These are phyloP conservation scores for Rubia yunnanensis DNA, from an alignment of 257 asterid species.

Conservation along the genomic window DNA sequence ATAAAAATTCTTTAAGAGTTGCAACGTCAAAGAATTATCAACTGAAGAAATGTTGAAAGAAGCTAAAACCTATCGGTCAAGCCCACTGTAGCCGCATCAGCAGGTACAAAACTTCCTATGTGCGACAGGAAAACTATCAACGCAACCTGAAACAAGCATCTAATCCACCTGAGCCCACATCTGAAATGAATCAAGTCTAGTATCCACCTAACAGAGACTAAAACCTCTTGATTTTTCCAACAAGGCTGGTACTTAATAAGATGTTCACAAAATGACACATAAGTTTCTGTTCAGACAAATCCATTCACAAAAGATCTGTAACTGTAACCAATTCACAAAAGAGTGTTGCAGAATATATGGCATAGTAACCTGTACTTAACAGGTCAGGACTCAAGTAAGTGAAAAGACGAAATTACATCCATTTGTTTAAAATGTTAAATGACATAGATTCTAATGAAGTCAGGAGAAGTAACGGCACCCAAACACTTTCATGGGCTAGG, in stretches of 20 bases:
- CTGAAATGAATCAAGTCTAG: background rate
- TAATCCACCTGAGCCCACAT: conserved; percentile 1
- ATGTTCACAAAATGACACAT: background rate
- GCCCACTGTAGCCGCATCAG: conserved; percentile 95
- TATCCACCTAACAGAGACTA: background rate
- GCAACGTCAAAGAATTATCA: background rate
- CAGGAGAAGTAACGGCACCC: background rate
- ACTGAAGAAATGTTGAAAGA: conserved; percentile 4
- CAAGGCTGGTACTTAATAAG: background rate
- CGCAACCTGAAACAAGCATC: conserved; percentile 61
- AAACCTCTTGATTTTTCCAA: background rate
- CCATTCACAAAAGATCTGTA: background rate
- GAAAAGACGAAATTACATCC: background rate
- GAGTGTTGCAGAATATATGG: background rate
- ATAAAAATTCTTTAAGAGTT: background rate
- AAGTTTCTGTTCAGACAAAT: background rate
- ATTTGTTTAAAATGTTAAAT: background rate
- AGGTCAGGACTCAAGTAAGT: background rate
- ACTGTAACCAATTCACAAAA: background rate
- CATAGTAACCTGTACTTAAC: background rate
- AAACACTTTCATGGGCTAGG: background rate
- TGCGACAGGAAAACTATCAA: conserved; percentile 94
- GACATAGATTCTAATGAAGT: background rate
- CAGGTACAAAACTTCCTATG: conserved; percentile 94
- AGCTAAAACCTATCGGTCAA: conserved; percentile 74